These are phyloP conservation scores for Diplocarpon rosae DNA, from an alignment of 2,329 filamentous ascomycete species.

Conservation along the genomic window DNA sequence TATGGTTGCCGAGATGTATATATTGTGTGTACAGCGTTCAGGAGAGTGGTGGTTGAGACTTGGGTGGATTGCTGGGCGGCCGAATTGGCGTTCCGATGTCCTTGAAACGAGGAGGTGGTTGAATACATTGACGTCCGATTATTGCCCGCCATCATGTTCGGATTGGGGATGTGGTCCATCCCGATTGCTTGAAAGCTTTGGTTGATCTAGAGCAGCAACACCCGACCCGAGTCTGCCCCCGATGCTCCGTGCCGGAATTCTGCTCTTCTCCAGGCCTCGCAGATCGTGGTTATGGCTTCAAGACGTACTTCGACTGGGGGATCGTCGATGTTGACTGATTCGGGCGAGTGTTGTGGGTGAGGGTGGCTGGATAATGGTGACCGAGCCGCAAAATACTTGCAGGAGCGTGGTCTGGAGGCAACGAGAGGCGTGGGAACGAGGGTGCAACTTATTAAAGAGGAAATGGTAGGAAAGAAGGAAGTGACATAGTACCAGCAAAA, in stretches of 20 bases:
- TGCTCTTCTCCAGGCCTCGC: background rate
- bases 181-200: conserved; percentile 13
- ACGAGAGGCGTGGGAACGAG: conserved; percentile 1
- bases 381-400: conserved; percentile 19
- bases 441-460: conserved; percentile 3
- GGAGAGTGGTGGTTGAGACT: conserved; percentile 82
- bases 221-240: conserved; percentile 2
- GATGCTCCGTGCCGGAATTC: background rate
- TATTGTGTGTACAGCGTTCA: conserved; percentile 84
- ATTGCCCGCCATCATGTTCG: conserved; percentile 24
- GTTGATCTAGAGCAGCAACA: conserved; percentile 9
- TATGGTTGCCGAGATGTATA: conserved; percentile 79
- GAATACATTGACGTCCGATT: conserved; percentile 51
- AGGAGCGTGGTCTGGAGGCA: background rate
- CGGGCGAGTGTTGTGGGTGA: conserved; percentile 9
- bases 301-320: no score
- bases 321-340: no score
- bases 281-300: no score
- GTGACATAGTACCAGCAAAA: conserved; percentile 37
- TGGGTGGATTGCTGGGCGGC: conserved; percentile 61
- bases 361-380: conserved; percentile 8
- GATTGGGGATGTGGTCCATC: conserved; percentile 9
- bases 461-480: conserved; percentile 13
- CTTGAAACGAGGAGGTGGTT: conserved; percentile 51
- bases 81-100: conserved; percentile 37